Percentiles rank a stretch among this genome's conserved stretches.
phyloP scores from a whole-genome alignment of 2,329 filamentous ascomycete genomes.

The Penicillium freii region DNA sequence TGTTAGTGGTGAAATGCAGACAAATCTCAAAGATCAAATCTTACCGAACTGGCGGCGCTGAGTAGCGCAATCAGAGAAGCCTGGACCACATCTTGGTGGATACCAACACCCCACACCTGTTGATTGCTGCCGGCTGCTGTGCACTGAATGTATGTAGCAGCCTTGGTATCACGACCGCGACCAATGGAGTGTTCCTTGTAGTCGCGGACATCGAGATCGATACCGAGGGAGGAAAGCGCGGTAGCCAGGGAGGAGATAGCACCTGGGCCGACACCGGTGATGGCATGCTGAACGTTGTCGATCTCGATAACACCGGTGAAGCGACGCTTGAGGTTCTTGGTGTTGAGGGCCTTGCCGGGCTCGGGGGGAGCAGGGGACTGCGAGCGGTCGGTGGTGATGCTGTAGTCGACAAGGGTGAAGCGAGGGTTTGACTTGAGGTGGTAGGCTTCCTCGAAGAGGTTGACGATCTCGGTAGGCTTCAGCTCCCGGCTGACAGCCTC shows the following conservation, averaged over 20 bases:
- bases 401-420: conserved; percentile 87
- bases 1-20: not conserved
- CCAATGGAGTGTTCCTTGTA: conserved; percentile 97
- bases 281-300: conserved; percentile 73
- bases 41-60: conserved; percentile 80
- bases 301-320: conserved; percentile 84
- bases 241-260: conserved; percentile 85
- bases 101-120: conserved; percentile 46
- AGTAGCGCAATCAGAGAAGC: conserved; percentile 82
- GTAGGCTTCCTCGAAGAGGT: conserved; percentile 86
- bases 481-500: conserved; percentile 82
- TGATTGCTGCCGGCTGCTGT: conserved; percentile 64
- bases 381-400: conserved; percentile 80
- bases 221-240: conserved; percentile 72
- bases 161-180: conserved; percentile 76
- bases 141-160: conserved; percentile 94
- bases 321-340: conserved; percentile 71
- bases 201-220: conserved; percentile 86
- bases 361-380: conserved; percentile 67
- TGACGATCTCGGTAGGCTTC: conserved; percentile 75
- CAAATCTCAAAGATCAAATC: conserved; percentile 30
- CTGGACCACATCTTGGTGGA: conserved; percentile 90
- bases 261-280: conserved; percentile 81
- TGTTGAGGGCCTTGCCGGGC: conserved; percentile 71
- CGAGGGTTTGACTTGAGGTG: conserved; percentile 78